A percentile compares a stretch with the other conserved stretches of the same genome.
phyloP scores from a whole-genome alignment of 257 asterid genomes.

The Capsicum rhomboideum region DNA sequence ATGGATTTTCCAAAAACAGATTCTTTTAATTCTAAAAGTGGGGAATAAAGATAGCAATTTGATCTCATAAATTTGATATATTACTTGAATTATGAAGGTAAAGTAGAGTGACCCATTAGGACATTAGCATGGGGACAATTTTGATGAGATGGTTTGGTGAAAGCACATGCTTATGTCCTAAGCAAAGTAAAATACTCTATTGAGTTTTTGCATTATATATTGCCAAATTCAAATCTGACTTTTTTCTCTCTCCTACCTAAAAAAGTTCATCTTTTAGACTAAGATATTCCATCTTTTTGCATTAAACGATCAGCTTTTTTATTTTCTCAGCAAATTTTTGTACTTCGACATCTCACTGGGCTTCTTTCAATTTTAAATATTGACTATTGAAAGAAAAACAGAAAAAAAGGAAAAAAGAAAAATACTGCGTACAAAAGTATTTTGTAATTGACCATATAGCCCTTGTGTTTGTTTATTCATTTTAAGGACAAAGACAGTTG shows the following conservation, averaged over 20 bases:
- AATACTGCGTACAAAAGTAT: not conserved
- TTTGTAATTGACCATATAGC: not conserved
- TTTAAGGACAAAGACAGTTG: not conserved
- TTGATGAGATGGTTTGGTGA: conserved; percentile 7
- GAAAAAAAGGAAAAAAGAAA: not conserved
- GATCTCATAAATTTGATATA: not conserved
- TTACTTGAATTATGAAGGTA: not conserved
- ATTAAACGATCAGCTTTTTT: not conserved
- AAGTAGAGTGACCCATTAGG: not conserved
- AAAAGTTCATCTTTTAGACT: not conserved
- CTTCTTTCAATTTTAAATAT: not conserved
- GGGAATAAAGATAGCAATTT: not conserved
- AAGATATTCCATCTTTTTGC: not conserved
- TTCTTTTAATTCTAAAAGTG: not conserved
- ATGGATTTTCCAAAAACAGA: not conserved
- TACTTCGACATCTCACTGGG: not conserved
- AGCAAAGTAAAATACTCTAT: conserved; percentile 13
- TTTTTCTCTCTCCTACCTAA: not conserved
- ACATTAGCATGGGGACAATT: conserved; percentile 5
- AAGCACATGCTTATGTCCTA: conserved; percentile 6
- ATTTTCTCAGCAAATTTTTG: not conserved
- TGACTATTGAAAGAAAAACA: not conserved
- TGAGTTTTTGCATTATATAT: not conserved
- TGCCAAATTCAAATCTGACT: not conserved
- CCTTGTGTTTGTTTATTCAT: not conserved